These are phyloP conservation scores for Cercospora janseana DNA, from an alignment of 2,329 filamentous ascomycete genomes.

Conservation along the genomic window DNA sequence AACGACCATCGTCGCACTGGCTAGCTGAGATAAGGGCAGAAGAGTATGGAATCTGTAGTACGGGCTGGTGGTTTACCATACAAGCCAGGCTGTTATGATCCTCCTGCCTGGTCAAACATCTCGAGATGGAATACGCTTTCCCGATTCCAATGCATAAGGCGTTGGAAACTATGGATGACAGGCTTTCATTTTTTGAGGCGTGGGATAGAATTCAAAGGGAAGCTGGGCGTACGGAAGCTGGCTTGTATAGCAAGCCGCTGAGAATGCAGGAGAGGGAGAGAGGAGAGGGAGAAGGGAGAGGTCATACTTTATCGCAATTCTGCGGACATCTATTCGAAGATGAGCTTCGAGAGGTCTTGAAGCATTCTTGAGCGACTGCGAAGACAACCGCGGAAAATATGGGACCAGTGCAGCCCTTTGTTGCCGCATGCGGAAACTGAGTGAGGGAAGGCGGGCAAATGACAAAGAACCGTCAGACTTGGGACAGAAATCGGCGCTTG, in stretches of 20 bases:
- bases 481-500: not conserved
- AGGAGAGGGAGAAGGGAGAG: not conserved
- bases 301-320: conserved; percentile 2
- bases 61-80: too few species aligned
- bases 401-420: not conserved
- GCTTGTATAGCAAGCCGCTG: not conserved
- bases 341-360: not conserved
- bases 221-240: not conserved
- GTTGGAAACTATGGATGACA: not conserved
- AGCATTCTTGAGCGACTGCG: not conserved
- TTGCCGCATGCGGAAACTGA: not conserved
- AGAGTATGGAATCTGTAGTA: too few species aligned
- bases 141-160: not conserved
- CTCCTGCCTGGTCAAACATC: too few species aligned
- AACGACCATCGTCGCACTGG: too few species aligned
- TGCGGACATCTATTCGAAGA: conserved; percentile 3
- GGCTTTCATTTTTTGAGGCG: not conserved
- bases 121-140: too few species aligned
- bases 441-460: not conserved
- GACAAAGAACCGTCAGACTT: not conserved
- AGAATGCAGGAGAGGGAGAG: not conserved
- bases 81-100: too few species aligned
- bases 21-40: too few species aligned
- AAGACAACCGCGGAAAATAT: not conserved
- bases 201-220: not conserved